Evolutionary conservation across 2,329 filamentous ascomycete species (phyloP).

Genomic region (Penicillium paneum): DNA sequence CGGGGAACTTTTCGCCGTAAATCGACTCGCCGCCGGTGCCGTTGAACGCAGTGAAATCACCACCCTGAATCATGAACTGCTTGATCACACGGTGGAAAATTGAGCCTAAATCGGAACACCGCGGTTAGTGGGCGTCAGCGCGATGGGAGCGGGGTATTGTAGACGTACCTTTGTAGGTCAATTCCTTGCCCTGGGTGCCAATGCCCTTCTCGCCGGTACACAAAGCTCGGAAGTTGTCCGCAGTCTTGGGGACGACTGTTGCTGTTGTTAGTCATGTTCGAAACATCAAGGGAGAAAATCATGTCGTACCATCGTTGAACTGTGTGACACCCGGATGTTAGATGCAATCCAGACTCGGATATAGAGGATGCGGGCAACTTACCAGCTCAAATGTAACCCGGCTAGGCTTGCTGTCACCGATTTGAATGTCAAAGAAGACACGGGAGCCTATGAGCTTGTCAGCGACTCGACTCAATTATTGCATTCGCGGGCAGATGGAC

Average conservation of each 20-base stretch:
- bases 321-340: conserved; percentile 28
- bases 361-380: conserved; percentile 30
- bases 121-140: not conserved
- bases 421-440: conserved; percentile 90
- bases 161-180: conserved; percentile 74
- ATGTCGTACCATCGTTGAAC: conserved; percentile 48
- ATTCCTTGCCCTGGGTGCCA: conserved; percentile 75
- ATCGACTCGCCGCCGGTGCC: conserved; percentile 96
- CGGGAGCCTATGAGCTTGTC: conserved; percentile 48
- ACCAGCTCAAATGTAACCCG: conserved; percentile 84
- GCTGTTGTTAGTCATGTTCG: not conserved
- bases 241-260: conserved; percentile 82
- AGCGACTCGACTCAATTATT: conserved; percentile 9
- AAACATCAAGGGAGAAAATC: conserved; percentile 1
- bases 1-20: conserved; percentile 94
- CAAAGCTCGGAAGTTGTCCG: conserved; percentile 90
- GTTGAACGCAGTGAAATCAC: conserved; percentile 92
- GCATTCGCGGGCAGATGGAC: conserved; percentile 16
- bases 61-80: conserved; percentile 97
- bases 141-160: not conserved
- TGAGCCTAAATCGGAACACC: conserved; percentile 54
- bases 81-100: conserved; percentile 96
- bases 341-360: conserved; percentile 8
- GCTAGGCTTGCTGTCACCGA: conserved; percentile 70
- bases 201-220: conserved; percentile 93